These are phyloP conservation scores for Erodium maritimum DNA, from an alignment of 345 rosid species.

Conservation along the genomic window DNA sequence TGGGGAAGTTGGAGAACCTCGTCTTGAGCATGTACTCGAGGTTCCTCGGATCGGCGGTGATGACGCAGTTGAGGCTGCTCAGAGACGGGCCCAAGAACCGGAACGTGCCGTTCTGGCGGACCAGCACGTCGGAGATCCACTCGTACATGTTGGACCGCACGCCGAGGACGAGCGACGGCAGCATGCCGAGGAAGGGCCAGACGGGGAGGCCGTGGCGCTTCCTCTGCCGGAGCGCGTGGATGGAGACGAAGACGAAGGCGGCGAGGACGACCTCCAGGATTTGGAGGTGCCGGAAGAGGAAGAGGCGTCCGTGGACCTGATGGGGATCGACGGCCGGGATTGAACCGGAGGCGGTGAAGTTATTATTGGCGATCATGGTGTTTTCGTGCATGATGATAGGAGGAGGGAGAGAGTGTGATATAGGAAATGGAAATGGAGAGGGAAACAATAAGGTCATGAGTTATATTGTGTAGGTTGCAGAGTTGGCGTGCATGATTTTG, in stretches of 20 bases:
- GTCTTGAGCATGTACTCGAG: conserved; percentile 81
- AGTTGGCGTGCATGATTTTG: conserved; percentile 31
- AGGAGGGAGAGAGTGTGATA: conserved; percentile 15
- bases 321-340: conserved; percentile 5
- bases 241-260: conserved; percentile 28
- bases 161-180: conserved; percentile 54
- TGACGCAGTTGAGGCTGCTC: conserved; percentile 60
- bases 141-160: conserved; percentile 49
- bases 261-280: conserved; percentile 44
- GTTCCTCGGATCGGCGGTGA: conserved; percentile 82
- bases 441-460: neutral
- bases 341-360: conserved; percentile 25
- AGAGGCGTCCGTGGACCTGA: conserved; percentile 3
- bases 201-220: conserved; percentile 43
- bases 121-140: conserved; percentile 49
- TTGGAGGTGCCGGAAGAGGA: conserved; percentile 20
- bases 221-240: conserved; percentile 45
- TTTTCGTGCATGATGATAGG: conserved; percentile 18
- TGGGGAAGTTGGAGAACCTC: conserved; percentile 70
- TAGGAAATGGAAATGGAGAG: conserved; percentile 2
- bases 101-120: conserved; percentile 64
- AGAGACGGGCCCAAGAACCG: conserved; percentile 72
- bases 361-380: too few relatives aligned
- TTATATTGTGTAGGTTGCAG: conserved; percentile 3
- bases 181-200: conserved; percentile 91